phyloP scores from a whole-genome alignment of 495 filamentous ascomycete species.

The Penicillium fimorum region DNA sequence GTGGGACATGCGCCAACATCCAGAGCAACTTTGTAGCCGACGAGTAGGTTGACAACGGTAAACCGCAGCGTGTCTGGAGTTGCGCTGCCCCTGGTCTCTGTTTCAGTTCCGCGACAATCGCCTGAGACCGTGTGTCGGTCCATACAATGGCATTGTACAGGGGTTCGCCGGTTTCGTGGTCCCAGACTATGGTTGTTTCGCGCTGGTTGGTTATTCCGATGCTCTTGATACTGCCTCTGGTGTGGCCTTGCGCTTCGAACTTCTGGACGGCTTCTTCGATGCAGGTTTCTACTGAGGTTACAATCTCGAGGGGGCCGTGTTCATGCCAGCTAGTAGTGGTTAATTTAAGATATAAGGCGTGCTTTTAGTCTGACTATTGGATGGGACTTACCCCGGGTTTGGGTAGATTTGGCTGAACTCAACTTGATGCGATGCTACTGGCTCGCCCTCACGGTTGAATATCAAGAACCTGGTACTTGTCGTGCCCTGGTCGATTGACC shows the following conservation, averaged over 20 bases:
- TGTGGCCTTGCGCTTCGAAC: conserved; percentile 67
- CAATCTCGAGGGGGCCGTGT: conserved; percentile 78
- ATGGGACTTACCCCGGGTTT: conserved; percentile 70
- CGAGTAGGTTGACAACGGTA: conserved; percentile 91
- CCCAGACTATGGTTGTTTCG: conserved; percentile 93
- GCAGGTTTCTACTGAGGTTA: conserved; percentile 77
- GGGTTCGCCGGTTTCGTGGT: conserved; percentile 78
- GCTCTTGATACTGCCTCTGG: conserved; percentile 66
- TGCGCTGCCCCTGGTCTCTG: conserved; percentile 57
- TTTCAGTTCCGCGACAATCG: conserved; percentile 76
- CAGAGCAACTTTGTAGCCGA: conserved; percentile 88
- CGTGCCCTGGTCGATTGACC: conserved; percentile 87
- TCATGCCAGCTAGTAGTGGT: conserved; percentile 76
- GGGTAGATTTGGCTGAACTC: conserved; percentile 91
- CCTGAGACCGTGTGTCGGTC: conserved; percentile 85
- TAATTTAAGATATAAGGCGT: neutral
- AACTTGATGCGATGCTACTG: conserved; percentile 84
- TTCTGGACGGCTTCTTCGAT: conserved; percentile 72
- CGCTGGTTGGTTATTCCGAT: conserved; percentile 95
- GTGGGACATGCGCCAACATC: conserved; percentile 72
- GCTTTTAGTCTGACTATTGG: neutral
- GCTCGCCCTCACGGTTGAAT: conserved; percentile 76
- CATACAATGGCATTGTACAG: conserved; percentile 91
- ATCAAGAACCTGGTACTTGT: conserved; percentile 91
- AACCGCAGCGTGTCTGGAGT: conserved; percentile 73